Conservation (phyloP, 306 rosid genomes). For the Lathyrus aphaca region DNA sequence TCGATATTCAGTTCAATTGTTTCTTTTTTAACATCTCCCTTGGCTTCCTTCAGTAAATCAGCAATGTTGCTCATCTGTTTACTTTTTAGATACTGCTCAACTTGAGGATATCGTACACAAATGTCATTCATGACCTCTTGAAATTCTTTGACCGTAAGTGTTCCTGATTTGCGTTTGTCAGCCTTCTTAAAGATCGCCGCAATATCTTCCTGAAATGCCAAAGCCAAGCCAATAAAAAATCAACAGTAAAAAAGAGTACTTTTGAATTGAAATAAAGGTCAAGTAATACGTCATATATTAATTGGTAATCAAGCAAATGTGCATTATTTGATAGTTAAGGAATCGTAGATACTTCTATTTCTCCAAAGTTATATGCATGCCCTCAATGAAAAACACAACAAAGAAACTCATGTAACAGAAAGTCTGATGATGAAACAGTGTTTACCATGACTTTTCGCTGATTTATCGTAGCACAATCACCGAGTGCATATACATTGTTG, state of each 20-base stretch:
- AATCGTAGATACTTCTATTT: neutral
- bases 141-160: constrained; percentile 71
- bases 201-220: constrained; percentile 75
- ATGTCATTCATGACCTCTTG: constrained; percentile 77
- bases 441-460: constrained; percentile 96
- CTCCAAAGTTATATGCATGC: neutral
- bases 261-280: constrained; percentile 1
- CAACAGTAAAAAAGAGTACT: constrained; percentile 7
- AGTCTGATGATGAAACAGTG: constrained; percentile 8
- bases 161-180: constrained; percentile 80
- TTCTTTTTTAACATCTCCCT: constrained; percentile 58
- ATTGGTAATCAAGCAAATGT: neutral
- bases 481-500: constrained; percentile 78
- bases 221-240: constrained; percentile 29
- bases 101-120: constrained; percentile 92
- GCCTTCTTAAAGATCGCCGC: constrained; percentile 79
- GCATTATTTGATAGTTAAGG: constrained; percentile 2
- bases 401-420: constrained; percentile 1
- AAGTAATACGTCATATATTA: neutral
- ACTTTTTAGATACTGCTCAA: constrained; percentile 77
- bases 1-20: constrained; percentile 69
- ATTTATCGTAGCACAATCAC: constrained; percentile 97
- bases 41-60: constrained; percentile 72
- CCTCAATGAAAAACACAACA: constrained; percentile 7
- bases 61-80: constrained; percentile 69